phyloP scores from a whole-genome alignment of 257 asterid species.

The Nemophila menziesii region DNA sequence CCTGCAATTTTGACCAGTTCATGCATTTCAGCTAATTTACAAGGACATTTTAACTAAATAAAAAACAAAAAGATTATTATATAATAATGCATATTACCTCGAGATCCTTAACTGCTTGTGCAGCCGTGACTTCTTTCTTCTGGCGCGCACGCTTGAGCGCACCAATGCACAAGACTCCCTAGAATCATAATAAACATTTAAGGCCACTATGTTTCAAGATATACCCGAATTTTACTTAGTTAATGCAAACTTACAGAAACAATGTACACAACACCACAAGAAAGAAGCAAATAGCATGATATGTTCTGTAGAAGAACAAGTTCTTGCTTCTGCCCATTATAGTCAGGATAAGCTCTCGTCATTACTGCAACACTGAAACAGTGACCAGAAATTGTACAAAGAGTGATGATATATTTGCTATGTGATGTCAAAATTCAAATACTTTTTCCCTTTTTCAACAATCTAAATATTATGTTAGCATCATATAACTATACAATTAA shows the following conservation, averaged over 20 bases:
- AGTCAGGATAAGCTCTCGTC: slow-evolving; percentile 94
- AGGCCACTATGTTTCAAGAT: background rate
- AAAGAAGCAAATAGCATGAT: slow-evolving; percentile 71
- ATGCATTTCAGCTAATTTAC: background rate
- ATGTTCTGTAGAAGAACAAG: slow-evolving; percentile 77
- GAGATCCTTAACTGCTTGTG: slow-evolving; percentile 74
- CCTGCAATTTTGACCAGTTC: slow-evolving; percentile 30
- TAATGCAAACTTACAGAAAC: slow-evolving; percentile 45
- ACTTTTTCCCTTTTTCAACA: background rate
- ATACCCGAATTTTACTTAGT: background rate
- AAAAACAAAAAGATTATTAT: background rate
- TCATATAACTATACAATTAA: background rate
- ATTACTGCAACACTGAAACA: slow-evolving; percentile 83
- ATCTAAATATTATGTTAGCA: background rate
- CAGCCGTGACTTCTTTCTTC: slow-evolving; percentile 57
- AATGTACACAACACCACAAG: slow-evolving; percentile 66
- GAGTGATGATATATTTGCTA: background rate
- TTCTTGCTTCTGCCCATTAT: slow-evolving; percentile 36
- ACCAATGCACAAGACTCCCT: slow-evolving; percentile 89
- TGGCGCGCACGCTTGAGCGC: slow-evolving; percentile 72
- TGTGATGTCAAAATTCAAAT: background rate
- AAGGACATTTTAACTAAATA: background rate
- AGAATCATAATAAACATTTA: background rate
- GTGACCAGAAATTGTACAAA: slow-evolving; percentile 1
- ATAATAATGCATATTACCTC: slow-evolving; percentile 37